These are phyloP conservation scores for Peronospora destructor DNA, from an alignment of 352 stramenopile genomes.

Conservation along the genomic window DNA sequence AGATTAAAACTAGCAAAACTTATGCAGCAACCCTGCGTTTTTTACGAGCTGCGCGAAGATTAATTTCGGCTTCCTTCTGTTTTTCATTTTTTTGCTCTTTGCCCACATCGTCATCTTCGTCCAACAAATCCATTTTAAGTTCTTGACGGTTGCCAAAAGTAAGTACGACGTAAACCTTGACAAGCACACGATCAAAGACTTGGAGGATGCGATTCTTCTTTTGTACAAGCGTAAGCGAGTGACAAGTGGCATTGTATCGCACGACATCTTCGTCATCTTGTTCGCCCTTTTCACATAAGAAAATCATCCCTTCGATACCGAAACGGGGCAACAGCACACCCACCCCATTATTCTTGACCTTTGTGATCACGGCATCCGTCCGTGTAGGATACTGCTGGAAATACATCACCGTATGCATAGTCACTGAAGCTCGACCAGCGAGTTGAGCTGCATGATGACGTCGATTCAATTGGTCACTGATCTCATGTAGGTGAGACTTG, in stretches of 20 bases:
- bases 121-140: constrained; percentile 75
- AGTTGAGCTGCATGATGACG: constrained; percentile 94
- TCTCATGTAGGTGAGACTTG: constrained; percentile 90
- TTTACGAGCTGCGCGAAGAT: constrained; percentile 22
- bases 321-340: constrained; percentile 96
- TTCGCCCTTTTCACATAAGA: constrained; percentile 75
- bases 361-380: constrained; percentile 91
- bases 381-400: constrained; percentile 87
- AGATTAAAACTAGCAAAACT: neutral
- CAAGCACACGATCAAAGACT: constrained; percentile 74
- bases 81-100: constrained; percentile 13
- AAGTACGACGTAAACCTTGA: constrained; percentile 73
- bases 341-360: constrained; percentile 92
- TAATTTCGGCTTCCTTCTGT: constrained; percentile 30
- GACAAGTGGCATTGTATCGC: constrained; percentile 40
- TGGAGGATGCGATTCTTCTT: constrained; percentile 46
- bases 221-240: constrained; percentile 58
- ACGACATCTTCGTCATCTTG: constrained; percentile 51
- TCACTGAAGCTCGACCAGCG: constrained; percentile 92
- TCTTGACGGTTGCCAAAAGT: constrained; percentile 80
- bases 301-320: constrained; percentile 96
- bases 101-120: constrained; percentile 31
- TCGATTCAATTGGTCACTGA: constrained; percentile 96
- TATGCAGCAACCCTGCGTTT: constrained; percentile 31
- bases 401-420: constrained; percentile 96